These are phyloP conservation scores for Gelatoporia subvermispora DNA, from an alignment of 768 basidiomycete species.

Conservation along the genomic window DNA sequence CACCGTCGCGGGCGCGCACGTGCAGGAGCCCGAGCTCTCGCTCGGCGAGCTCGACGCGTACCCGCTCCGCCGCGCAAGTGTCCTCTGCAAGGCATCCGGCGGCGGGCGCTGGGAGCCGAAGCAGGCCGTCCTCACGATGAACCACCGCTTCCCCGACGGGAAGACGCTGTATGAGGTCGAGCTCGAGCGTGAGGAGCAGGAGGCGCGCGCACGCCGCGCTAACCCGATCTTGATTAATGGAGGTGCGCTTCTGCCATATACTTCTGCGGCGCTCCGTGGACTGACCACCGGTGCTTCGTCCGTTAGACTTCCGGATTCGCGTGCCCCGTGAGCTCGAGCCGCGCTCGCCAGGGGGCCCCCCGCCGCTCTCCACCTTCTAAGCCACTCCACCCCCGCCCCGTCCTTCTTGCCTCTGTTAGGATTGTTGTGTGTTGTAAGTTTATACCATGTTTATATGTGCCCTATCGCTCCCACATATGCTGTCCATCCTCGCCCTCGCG, in stretches of 20 bases:
- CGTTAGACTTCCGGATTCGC: slow-evolving; percentile 61
- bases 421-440: background rate
- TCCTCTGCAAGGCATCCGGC: slow-evolving; percentile 73
- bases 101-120: slow-evolving; percentile 81
- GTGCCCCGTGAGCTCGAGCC: slow-evolving; percentile 47
- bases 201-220: slow-evolving; percentile 39
- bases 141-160: slow-evolving; percentile 56
- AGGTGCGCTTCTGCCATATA: slow-evolving; percentile 26
- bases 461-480: no score
- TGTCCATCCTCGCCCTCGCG: no score
- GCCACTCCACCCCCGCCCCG: no score
- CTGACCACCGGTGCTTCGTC: background rate
- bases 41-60: slow-evolving; percentile 68
- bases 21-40: slow-evolving; percentile 12
- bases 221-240: slow-evolving; percentile 69
- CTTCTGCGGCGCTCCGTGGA: background rate
- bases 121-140: slow-evolving; percentile 35
- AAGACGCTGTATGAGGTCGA: slow-evolving; percentile 67
- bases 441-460: no score
- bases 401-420: background rate
- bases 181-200: slow-evolving; percentile 62
- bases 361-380: slow-evolving; percentile 59
- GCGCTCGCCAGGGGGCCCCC: slow-evolving; percentile 40
- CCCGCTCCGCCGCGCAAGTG: slow-evolving; percentile 60
- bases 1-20: background rate